These are phyloP conservation scores for Ganoderma lingzhi DNA, from an alignment of 1,284 basidiomycete species.

Conservation along the genomic window DNA sequence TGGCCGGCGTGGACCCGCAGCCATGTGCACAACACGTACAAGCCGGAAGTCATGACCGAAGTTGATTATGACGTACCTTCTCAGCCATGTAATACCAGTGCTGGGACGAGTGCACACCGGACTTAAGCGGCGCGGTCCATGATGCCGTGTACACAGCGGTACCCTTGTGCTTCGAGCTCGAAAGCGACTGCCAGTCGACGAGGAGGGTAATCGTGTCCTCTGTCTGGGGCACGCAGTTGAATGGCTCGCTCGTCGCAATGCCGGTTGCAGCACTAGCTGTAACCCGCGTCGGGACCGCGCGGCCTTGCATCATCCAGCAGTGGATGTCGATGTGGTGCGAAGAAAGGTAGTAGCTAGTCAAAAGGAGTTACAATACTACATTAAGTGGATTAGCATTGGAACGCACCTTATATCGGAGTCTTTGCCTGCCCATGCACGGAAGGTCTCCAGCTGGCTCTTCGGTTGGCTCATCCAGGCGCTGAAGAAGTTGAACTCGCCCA, in stretches of 20 bases:
- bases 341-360: constrained; percentile 86
- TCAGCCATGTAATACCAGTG: constrained; percentile 96
- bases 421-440: constrained; percentile 93
- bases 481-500: constrained; percentile 95
- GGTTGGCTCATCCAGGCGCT: constrained; percentile 95
- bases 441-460: constrained; percentile 93
- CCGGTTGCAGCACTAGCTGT: constrained; percentile 89
- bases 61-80: constrained; percentile 60
- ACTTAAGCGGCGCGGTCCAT: constrained; percentile 84
- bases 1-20: background rate
- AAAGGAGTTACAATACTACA: background rate
- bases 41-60: background rate
- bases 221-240: constrained; percentile 84
- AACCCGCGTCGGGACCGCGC: constrained; percentile 81
- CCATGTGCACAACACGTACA: background rate
- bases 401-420: constrained; percentile 87
- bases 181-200: constrained; percentile 89
- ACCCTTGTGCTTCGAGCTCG: constrained; percentile 74
- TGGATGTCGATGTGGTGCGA: constrained; percentile 94
- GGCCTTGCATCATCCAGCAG: constrained; percentile 91
- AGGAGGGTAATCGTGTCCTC: constrained; percentile 96
- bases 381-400: background rate
- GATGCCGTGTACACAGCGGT: constrained; percentile 92
- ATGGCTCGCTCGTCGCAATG: constrained; percentile 87
- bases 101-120: constrained; percentile 87